Base-by-base conservation (phyloP, 2,329 filamentous ascomycete genomes). In the Chaetomiaceae sp. region DNA sequence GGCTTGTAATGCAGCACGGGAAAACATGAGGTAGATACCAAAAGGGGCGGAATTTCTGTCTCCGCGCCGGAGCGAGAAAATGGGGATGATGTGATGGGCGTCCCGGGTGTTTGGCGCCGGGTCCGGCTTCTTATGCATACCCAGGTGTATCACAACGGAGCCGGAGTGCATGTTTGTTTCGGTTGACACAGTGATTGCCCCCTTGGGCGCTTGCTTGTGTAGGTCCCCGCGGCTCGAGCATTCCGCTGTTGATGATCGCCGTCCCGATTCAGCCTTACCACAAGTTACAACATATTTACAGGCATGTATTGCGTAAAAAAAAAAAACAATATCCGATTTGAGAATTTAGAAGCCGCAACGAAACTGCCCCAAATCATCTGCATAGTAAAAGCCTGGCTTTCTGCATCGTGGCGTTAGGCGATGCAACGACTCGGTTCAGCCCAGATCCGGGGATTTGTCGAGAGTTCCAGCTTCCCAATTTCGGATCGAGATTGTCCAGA, bases 1-100 rank as follows among this genome's bases (percentile, higher is more conserved):
- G 50, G 20, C 43, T 55, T 56, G 44, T 51, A 54, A 53, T 42
- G 47, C 34, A 53, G 48, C 44, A 59, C 27, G 36, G 42, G 46
- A 47, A n/a, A 13, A 30, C 21, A 54, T 51, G 40, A 53, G 47
- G 48, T 62, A 60, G 58, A 61, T 61, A 61, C 60, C 59, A 57
- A 55, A 60, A 55, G 43, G 47, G 44, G 50, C 42, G 48, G 50
- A 50, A 30, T 47, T 44, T 53, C 48, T 53, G 38, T 10, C 21
- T 32, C 46, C 51, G 33, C 40, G n/a, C 37, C 16, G 9, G 14
- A 10, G 40, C 11, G 9, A 44, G 14, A 27, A 11, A n/a, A 40
- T 14, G 30, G 13, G 13, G 21, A n/a, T 36, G 38, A 42, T 8
- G 13, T 30, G 23, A 30, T 33, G 5, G 16, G 27, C 7, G 20